Conservation (phyloP, 495 filamentous ascomycete species). For the Lophium mytilinum region DNA sequence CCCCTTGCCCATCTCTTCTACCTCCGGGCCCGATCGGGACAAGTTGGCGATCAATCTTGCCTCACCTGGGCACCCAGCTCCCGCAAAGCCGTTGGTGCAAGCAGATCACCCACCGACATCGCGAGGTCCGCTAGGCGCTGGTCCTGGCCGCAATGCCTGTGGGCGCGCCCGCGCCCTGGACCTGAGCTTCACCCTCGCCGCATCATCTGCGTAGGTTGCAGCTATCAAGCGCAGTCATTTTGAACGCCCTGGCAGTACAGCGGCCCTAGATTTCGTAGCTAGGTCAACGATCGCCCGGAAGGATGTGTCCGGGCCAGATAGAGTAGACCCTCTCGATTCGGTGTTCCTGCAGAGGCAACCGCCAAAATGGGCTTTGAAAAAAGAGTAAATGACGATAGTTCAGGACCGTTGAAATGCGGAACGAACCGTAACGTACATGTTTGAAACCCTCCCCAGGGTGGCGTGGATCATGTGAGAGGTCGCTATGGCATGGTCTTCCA, state of each 20-base stretch:
- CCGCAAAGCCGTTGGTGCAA: no score
- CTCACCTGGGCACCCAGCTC: neutral
- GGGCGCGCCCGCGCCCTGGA: no score
- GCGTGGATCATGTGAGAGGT: conserved; percentile 9
- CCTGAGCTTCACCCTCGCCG: conserved; percentile 2
- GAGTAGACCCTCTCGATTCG: conserved; percentile 3
- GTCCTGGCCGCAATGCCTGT: no score
- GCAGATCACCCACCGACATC: no score
- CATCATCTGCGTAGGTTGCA: no score
- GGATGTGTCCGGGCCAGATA: conserved; percentile 12
- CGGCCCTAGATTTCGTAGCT: neutral
- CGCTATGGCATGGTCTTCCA: neutral
- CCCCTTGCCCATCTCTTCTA: no score
- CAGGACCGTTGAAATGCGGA: conserved; percentile 26
- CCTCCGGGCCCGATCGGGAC: neutral
- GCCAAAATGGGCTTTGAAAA: conserved; percentile 15
- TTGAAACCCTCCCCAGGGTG: conserved; percentile 9
- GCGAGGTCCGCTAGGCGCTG: no score
- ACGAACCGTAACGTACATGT: conserved; percentile 21
- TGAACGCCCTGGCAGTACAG: no score
- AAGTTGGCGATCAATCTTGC: neutral
- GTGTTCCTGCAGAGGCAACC: conserved; percentile 21
- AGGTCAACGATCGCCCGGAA: conserved; percentile 17
- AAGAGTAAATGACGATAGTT: conserved; percentile 20
- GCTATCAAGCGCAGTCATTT: no score